A percentile compares a stretch with the other conserved stretches of the same genome.
phyloP scores from a whole-genome alignment of 495 filamentous ascomycete species.

The Aspergillus panamensis region DNA sequence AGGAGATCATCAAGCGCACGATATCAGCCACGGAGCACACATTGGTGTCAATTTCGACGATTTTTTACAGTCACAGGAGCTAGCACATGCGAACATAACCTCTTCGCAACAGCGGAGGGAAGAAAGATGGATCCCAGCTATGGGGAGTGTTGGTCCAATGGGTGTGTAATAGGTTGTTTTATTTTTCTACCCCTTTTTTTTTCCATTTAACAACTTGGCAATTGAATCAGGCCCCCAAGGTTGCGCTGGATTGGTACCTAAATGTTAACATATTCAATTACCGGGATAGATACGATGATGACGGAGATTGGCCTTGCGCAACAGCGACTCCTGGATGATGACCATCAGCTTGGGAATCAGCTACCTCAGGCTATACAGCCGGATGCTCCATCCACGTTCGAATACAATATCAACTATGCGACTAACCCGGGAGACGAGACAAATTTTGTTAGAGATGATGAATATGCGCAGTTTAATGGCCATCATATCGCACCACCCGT shows the following conservation, averaged over 20 bases:
- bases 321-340: slow-evolving; percentile 36
- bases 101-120: slow-evolving; percentile 40
- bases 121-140: slow-evolving; percentile 39
- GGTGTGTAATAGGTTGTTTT: background rate
- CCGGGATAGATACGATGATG: slow-evolving; percentile 35
- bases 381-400: background rate
- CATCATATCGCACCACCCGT: too few relatives aligned
- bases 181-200: background rate
- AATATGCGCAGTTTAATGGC: background rate
- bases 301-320: slow-evolving; percentile 40
- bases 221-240: too few relatives aligned
- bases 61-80: slow-evolving; percentile 38
- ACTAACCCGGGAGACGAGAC: background rate
- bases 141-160: too few relatives aligned
- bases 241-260: too few relatives aligned
- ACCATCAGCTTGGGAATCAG: slow-evolving; percentile 22
- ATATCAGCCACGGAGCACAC: slow-evolving; percentile 16
- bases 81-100: slow-evolving; percentile 16
- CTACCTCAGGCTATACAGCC: background rate
- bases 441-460: background rate
- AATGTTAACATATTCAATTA: background rate
- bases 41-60: slow-evolving; percentile 40
- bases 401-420: background rate
- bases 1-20: slow-evolving; percentile 9
- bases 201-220: background rate